phyloP scores from a whole-genome alignment of 1,139 yeast species.

The Yamadazyma pseudoaaseri region DNA sequence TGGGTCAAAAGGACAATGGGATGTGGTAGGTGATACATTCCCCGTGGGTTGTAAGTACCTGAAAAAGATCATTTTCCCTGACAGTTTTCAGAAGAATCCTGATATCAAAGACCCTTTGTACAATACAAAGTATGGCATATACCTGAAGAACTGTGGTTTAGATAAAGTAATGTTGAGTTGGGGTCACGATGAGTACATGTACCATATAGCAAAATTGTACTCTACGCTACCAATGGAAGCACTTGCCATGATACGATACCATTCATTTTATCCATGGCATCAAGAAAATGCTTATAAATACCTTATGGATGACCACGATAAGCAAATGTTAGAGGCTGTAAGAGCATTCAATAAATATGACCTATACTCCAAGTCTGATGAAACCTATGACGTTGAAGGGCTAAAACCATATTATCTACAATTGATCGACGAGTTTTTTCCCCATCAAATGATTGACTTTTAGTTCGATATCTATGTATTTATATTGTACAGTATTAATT shows the following conservation, averaged over 20 bases:
- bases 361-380: constrained; percentile 61
- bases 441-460: constrained; percentile 55
- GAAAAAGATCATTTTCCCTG: constrained; percentile 58
- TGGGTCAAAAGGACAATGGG: constrained; percentile 78
- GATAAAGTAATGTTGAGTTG: constrained; percentile 73
- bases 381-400: constrained; percentile 44
- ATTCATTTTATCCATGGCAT: constrained; percentile 78
- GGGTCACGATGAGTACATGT: constrained; percentile 83
- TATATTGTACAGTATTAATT: constrained; percentile 10
- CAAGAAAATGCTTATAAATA: constrained; percentile 65
- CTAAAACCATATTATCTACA: constrained; percentile 59
- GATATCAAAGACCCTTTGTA: constrained; percentile 64
- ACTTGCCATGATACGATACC: constrained; percentile 72
- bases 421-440: constrained; percentile 67
- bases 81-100: constrained; percentile 58
- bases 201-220: constrained; percentile 64
- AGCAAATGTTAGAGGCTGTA: constrained; percentile 62
- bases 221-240: constrained; percentile 65
- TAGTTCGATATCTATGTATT: constrained; percentile 19
- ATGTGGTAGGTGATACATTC: constrained; percentile 79
- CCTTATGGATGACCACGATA: constrained; percentile 65
- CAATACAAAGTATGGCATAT: constrained; percentile 65
- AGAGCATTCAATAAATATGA: constrained; percentile 68
- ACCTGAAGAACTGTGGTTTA: constrained; percentile 62
- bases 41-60: constrained; percentile 72